phyloP scores from a whole-genome alignment of 805 yeast genomes.

The Suhomyces faveliae region DNA sequence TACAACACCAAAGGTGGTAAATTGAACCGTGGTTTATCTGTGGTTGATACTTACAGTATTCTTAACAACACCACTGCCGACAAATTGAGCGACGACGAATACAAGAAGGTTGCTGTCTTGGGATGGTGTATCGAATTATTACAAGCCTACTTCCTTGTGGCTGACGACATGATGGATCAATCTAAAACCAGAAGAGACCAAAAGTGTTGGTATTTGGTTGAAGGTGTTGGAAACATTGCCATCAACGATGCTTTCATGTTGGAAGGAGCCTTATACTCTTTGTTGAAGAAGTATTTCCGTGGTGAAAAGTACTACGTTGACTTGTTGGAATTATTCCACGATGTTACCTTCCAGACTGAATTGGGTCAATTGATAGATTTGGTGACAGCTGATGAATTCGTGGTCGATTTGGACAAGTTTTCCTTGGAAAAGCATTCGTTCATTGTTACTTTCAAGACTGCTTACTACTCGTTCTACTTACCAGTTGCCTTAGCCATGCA shows the following conservation, averaged over 20 bases:
- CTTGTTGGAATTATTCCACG: conserved; percentile 90
- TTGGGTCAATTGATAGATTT: conserved; percentile 94
- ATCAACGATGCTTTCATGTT: conserved; percentile 97
- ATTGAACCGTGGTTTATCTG: conserved; percentile 93
- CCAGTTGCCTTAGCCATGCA: conserved; percentile 97
- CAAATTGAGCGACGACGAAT: conserved; percentile 65
- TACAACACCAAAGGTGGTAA: conserved; percentile 97
- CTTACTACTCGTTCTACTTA: conserved; percentile 93
- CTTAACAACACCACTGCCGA: conserved; percentile 60
- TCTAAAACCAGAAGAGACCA: conserved; percentile 97
- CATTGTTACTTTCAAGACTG: conserved; percentile 95
- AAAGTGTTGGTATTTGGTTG: conserved; percentile 91
- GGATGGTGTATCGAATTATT: conserved; percentile 96
- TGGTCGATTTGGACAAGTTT: conserved; percentile 84
- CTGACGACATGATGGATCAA: conserved; percentile 98
- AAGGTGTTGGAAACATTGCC: conserved; percentile 86
- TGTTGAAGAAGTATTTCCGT: conserved; percentile 87
- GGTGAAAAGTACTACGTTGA: conserved; percentile 82
- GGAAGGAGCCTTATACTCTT: conserved; percentile 88
- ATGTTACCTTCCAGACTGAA: conserved; percentile 96
- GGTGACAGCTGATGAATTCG: conserved; percentile 96
- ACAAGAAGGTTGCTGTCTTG: conserved; percentile 78
- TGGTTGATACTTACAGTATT: conserved; percentile 85
- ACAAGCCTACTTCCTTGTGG: conserved; percentile 95
- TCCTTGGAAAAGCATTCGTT: conserved; percentile 88